These are phyloP conservation scores for Chrysochromulina parva DNA, from an alignment of 78 protist genomes.

Conservation along the genomic window DNA sequence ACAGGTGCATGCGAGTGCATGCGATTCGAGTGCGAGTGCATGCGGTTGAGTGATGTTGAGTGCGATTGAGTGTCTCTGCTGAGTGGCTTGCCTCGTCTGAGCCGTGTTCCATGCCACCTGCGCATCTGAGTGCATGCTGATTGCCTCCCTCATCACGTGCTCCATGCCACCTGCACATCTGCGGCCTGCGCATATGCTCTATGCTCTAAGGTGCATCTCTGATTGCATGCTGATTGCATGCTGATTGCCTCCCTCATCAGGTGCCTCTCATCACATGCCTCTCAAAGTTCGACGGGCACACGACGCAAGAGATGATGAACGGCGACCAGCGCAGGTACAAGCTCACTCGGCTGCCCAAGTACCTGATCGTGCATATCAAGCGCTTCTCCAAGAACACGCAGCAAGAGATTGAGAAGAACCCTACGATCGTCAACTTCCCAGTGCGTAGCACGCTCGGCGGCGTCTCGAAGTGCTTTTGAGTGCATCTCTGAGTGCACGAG, in stretches of 20 bases:
- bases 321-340: slow-evolving; percentile 59
- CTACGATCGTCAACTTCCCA: slow-evolving; percentile 52
- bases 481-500: too few species aligned
- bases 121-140: not conserved
- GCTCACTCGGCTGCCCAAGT: slow-evolving; percentile 76
- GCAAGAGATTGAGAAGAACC: slow-evolving; percentile 60
- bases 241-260: slow-evolving; percentile 61
- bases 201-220: not conserved
- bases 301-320: not conserved
- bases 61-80: too few species aligned
- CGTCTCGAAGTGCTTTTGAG: too few species aligned
- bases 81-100: not conserved
- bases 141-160: too few species aligned
- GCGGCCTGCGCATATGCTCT: not conserved
- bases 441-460: not conserved
- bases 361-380: slow-evolving; percentile 80
- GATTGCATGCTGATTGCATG: too few species aligned
- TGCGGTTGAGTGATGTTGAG: too few species aligned
- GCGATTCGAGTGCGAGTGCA: too few species aligned
- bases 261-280: slow-evolving; percentile 66
- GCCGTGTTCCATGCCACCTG: not conserved
- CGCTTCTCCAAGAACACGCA: slow-evolving; percentile 82
- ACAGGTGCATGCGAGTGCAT: not conserved
- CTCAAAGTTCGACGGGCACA: slow-evolving; percentile 77
- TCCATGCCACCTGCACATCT: not conserved